phyloP scores from a whole-genome alignment of 352 stramenopile genomes.

The Heterotrichella gracilis region DNA sequence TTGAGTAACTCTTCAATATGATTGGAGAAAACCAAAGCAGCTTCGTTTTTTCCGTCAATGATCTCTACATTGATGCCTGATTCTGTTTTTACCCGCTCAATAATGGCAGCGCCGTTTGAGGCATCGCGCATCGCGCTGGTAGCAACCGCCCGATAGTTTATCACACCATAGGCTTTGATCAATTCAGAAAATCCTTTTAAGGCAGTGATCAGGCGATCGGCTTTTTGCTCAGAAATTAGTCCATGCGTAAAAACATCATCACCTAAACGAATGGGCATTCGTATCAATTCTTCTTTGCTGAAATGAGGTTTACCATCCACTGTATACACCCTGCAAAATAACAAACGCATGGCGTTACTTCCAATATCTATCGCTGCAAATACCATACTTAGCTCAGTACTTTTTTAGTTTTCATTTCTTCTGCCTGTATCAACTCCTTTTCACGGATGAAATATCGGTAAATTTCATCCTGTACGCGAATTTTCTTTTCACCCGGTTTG shows the following conservation, averaged over 20 bases:
- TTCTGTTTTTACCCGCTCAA: background rate
- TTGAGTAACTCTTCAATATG: constrained; percentile 1
- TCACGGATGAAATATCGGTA: background rate
- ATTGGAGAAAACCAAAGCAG: background rate
- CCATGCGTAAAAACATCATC: background rate
- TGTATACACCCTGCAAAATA: background rate
- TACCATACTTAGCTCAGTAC: background rate
- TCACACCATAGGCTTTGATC: background rate
- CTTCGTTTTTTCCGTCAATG: background rate
- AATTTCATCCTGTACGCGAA: background rate
- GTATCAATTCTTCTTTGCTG: background rate
- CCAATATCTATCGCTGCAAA: background rate
- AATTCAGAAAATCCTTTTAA: background rate
- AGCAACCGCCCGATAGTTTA: background rate
- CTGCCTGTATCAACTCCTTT: too few relatives aligned
- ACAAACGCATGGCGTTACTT: background rate
- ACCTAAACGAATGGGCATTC: background rate
- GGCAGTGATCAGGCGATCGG: background rate
- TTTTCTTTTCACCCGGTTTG: background rate
- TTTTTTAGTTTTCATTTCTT: background rate
- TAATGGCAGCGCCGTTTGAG: background rate
- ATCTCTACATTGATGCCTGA: background rate
- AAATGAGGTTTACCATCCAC: background rate
- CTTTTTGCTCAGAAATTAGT: background rate
- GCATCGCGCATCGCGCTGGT: background rate